Base-by-base conservation (phyloP, 2,329 filamentous ascomycete species). In the Nannizziopsis barbatae region DNA sequence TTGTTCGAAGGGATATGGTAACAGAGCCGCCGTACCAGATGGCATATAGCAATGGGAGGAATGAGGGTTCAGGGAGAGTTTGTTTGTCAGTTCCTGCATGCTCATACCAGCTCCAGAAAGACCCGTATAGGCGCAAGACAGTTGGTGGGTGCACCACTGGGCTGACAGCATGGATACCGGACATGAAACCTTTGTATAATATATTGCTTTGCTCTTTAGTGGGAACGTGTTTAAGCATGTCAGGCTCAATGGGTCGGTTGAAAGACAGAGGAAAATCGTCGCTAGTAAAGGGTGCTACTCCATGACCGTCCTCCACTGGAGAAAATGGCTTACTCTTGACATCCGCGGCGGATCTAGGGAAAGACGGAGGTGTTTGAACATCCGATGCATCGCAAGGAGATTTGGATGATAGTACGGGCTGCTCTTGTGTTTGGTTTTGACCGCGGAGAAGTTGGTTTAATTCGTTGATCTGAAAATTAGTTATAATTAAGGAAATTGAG, bases 11-110 rank as follows among this genome's bases (percentile, higher is more conserved):
- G 0, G 70, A 71, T 2, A 71, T 58, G 1, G 67, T 70, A 7
- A 71, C 65, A 2, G 68, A 69, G 2, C 70, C 70, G n/a, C 68
- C 66, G 52, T 71, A 72, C 69, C 69, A 71, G 30, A 73, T 69
- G 6, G 69, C 68, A 52, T 69, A 68, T 3, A 73, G 56, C 3
- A 71, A 53, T 2, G 70, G 68, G 32, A 71, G 65, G 37, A 71
- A 69, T 1, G 65, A 66, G 1, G 66, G 63, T 40, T 67, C 64
- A 0, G 65, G 64, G 42, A 68, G 3, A 63, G 48, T 32, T 65
- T 59, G 12, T 63, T 63, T 1, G 63, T 63, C 36, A 65, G 61
- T 36, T 58, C 63, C 18, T 56, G 57, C 33, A 27, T 62, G 60
- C 41, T 69, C 63, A 50, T 70, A 70, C 69, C 69, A 71, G 30